Conservation (phyloP, 2,329 filamentous ascomycete genomes). For the Fusarium buxicola region DNA sequence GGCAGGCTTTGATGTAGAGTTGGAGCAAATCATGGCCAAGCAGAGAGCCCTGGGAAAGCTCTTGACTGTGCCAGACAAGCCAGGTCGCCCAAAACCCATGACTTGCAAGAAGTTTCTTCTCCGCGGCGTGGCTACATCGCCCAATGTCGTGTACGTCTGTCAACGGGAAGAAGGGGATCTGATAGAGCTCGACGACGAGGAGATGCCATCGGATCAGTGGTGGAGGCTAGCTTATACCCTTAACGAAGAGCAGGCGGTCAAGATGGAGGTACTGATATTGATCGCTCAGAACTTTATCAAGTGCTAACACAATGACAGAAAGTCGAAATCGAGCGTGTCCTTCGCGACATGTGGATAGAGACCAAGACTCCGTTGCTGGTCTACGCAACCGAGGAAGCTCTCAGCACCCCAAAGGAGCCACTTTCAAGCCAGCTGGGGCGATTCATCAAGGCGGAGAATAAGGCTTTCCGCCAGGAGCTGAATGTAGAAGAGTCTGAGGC, state of each 20-base stretch:
- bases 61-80: slow-evolving; percentile 55
- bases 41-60: slow-evolving; percentile 54
- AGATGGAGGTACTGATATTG: slow-evolving; percentile 59
- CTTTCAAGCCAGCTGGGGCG: slow-evolving; percentile 56
- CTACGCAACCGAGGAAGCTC: slow-evolving; percentile 62
- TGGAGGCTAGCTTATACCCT: slow-evolving; percentile 63
- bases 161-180: slow-evolving; percentile 55
- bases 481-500: slow-evolving; percentile 51
- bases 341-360: slow-evolving; percentile 60
- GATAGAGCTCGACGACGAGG: slow-evolving; percentile 55
- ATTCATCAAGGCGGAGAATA: slow-evolving; percentile 65
- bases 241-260: slow-evolving; percentile 56
- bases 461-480: slow-evolving; percentile 63
- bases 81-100: slow-evolving; percentile 52
- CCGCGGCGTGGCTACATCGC: slow-evolving; percentile 62
- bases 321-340: slow-evolving; percentile 58
- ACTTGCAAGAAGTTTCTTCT: slow-evolving; percentile 61
- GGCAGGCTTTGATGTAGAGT: slow-evolving; percentile 47
- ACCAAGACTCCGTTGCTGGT: slow-evolving; percentile 62
- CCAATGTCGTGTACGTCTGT: slow-evolving; percentile 64
- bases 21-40: slow-evolving; percentile 50
- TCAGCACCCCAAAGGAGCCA: slow-evolving; percentile 40
- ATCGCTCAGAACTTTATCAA: neutral
- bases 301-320: slow-evolving; percentile 53
- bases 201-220: slow-evolving; percentile 61